Conservation (phyloP, 148 eudicot genomes). For the Persicaria tinctoria region DNA sequence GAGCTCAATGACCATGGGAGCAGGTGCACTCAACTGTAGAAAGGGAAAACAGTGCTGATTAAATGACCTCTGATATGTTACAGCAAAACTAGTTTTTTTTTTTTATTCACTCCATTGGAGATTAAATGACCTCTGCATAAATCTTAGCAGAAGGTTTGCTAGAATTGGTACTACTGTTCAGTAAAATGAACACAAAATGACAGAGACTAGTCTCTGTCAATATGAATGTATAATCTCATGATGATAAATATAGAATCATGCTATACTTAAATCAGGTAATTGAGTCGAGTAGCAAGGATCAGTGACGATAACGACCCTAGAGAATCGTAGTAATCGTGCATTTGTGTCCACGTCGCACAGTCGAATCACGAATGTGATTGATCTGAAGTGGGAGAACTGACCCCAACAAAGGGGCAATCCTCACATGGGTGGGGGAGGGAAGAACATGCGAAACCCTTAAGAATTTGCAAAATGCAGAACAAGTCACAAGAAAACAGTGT, state of each 20-base stretch:
- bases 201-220: background rate
- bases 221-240: background rate
- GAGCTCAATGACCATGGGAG: constrained; percentile 25
- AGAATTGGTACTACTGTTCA: background rate
- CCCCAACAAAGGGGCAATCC: background rate
- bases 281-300: too few species aligned
- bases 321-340: too few species aligned
- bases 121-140: constrained; percentile 4
- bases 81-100: background rate
- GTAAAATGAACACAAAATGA: background rate
- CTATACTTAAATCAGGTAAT: background rate
- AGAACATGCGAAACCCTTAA: background rate
- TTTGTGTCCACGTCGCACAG: background rate
- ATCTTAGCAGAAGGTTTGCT: background rate
- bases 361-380: background rate
- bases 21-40: constrained; percentile 39
- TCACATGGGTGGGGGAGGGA: constrained; percentile 11
- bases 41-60: constrained; percentile 37
- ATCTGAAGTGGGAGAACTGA: background rate
- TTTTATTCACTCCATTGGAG: background rate
- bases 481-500: background rate
- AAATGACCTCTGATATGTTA: background rate
- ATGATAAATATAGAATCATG: background rate
- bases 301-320: too few species aligned
- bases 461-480: background rate